phyloP scores from a whole-genome alignment of 2,329 filamentous ascomycete species.

The Hymenoscyphus fraxineus region DNA sequence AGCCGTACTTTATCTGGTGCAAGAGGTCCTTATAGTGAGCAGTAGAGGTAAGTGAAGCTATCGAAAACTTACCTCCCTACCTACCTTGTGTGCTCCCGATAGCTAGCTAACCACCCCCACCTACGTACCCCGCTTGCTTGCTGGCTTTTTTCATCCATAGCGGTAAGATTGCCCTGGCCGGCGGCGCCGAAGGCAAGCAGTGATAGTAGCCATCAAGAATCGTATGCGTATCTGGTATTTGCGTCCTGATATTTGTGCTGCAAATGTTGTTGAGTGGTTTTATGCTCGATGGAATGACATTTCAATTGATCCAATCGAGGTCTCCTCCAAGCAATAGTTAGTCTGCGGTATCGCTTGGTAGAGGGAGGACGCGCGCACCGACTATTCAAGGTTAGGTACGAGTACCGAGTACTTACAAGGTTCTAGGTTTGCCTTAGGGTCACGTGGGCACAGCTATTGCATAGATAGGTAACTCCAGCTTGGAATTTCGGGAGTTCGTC shows the following conservation, averaged over 20 bases:
- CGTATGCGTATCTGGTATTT: not conserved
- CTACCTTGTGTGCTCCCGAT: not conserved
- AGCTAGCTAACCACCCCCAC: not conserved
- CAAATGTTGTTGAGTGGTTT: no score
- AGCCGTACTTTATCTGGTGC: not conserved
- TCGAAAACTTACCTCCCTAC: not conserved
- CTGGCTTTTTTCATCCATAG: not conserved
- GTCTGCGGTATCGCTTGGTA: no score
- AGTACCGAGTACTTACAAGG: no score
- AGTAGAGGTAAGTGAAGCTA: not conserved
- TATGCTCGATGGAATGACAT: no score
- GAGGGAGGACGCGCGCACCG: no score
- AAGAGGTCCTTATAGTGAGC: not conserved
- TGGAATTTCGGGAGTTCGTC: no score
- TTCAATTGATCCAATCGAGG: no score
- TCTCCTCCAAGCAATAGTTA: no score
- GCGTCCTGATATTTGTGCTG: not conserved
- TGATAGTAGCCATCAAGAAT: not conserved
- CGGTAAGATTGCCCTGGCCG: not conserved
- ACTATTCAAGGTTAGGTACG: no score
- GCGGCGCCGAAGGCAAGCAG: not conserved
- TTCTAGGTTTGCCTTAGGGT: no score
- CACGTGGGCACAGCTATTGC: no score
- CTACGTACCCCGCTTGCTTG: not conserved
- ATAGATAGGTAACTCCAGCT: no score